These are phyloP conservation scores for Clarireedia hainanense DNA, from an alignment of 2,329 filamentous ascomycete genomes.

Conservation along the genomic window DNA sequence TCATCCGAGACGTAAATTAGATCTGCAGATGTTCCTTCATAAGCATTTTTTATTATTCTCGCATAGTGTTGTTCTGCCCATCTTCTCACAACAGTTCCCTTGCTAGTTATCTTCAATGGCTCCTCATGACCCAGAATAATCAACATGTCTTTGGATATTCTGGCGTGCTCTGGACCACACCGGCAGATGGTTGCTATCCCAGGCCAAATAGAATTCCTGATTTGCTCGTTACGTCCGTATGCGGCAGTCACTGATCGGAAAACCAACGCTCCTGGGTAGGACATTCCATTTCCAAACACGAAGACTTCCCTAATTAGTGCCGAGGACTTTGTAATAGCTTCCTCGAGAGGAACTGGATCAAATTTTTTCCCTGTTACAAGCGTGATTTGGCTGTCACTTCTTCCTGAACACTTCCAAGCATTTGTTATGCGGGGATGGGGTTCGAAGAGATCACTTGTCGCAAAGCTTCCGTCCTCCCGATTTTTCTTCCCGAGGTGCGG, in stretches of 20 bases:
- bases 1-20: background rate
- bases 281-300: constrained; percentile 51
- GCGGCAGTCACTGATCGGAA: constrained; percentile 38
- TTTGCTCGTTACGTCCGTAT: background rate
- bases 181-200: background rate
- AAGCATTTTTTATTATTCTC: background rate
- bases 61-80: background rate
- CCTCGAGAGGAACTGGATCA: constrained; percentile 43
- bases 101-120: constrained; percentile 47
- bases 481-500: constrained; percentile 53
- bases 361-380: constrained; percentile 52
- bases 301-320: constrained; percentile 44
- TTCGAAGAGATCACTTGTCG: constrained; percentile 55
- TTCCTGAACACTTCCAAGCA: constrained; percentile 55
- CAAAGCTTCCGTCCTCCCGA: constrained; percentile 46
- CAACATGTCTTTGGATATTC: constrained; percentile 3
- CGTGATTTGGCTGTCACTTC: constrained; percentile 53
- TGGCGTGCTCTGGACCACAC: background rate
- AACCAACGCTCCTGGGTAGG: constrained; percentile 49
- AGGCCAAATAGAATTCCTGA: constrained; percentile 1
- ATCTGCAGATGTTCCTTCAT: background rate
- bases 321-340: constrained; percentile 38
- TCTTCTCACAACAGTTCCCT: constrained; percentile 41
- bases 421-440: constrained; percentile 41
- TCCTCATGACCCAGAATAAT: background rate